phyloP scores from a whole-genome alignment of 2,329 filamentous ascomycete genomes.

The Nemania sp. region DNA sequence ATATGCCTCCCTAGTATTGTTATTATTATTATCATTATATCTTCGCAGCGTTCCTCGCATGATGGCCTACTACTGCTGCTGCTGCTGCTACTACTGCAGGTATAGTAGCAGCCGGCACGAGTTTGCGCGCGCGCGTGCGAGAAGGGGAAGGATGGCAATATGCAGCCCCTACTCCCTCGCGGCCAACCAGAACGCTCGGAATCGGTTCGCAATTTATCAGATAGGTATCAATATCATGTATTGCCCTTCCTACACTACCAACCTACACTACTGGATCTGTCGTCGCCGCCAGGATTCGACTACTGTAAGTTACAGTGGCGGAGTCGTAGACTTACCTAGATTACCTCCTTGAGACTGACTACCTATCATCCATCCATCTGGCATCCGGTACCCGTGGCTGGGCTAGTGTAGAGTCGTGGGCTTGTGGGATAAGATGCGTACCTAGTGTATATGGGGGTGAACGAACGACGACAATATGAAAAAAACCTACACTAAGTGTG shows the following conservation, averaged over 20 bases:
- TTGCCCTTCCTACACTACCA: not conserved
- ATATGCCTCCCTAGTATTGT: no score
- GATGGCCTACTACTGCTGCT: not conserved
- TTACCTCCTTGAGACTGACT: no score
- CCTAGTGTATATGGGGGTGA: not conserved
- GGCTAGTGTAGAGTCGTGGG: constrained; percentile 7
- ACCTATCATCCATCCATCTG: not conserved
- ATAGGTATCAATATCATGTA: no score
- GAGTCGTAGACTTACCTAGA: not conserved
- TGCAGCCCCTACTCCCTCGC: not conserved
- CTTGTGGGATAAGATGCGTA: not conserved
- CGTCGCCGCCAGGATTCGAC: not conserved
- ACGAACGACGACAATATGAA: not conserved
- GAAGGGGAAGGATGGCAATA: constrained; percentile 2
- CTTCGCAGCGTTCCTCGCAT: not conserved
- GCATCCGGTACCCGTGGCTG: constrained; percentile 1
- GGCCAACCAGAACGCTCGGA: constrained; percentile 6
- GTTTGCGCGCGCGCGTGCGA: constrained; percentile 17
- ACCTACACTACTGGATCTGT: no score
- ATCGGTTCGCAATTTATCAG: constrained; percentile 5
- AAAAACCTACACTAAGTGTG: no score
- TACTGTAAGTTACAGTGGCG: not conserved
- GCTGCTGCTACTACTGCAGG: not conserved
- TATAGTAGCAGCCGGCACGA: constrained; percentile 20
- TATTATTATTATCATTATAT: no score